Evolutionary conservation across 495 filamentous ascomycete species (phyloP), one percentile per base, ranked within the genome.

Genomic region (Xylaria venustula): DNA sequence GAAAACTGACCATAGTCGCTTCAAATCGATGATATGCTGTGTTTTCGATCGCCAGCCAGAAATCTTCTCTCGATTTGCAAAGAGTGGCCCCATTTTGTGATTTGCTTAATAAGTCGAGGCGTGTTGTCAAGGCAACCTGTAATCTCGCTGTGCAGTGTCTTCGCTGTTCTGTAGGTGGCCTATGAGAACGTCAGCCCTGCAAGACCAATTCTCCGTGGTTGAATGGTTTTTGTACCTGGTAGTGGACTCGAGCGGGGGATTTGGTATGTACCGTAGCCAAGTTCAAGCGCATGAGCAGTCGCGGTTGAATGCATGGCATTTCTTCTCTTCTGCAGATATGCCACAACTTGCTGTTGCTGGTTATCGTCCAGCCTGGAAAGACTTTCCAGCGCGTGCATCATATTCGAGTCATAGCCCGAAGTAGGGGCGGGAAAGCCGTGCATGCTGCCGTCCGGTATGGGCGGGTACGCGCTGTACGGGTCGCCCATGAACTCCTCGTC

Each of bases 261-360:
- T 22, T 64, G 62, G 58, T 61, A 67, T 15, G 42, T 34, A 7
- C 40, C 46, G 34, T 65, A 67, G 12, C 48, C 54, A 49, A 62
- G 59, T 15, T 66, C 64, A 14, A 64, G 15, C 19, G 37, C 37
- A 41, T 62, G 63, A 17, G 62, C 62, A 22, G 30, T 44, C 14
- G 58, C 32, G 26, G 56, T 19, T 25, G 54, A 60, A 12, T 58
- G 62, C 41, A 60, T 37, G 17, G 59, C 22, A 20, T 30, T 37
- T 50, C 63, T 64, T 34, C 52, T 71, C 58, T 71, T 69, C 41
- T 65, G 69, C 54, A 71, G 53, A 51, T 62, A 55, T 25, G 52
- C 60, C 19, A 69, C 32, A 11, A 64, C 53, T 3, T 71, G 60
- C 50, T 66, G 62, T 26, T 69, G 69, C 32, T 71, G 69, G 15